Percentiles rank a stretch among this genome's conserved stretches.
phyloP scores from a whole-genome alignment of 83 land plant species.

The Picea abies region DNA sequence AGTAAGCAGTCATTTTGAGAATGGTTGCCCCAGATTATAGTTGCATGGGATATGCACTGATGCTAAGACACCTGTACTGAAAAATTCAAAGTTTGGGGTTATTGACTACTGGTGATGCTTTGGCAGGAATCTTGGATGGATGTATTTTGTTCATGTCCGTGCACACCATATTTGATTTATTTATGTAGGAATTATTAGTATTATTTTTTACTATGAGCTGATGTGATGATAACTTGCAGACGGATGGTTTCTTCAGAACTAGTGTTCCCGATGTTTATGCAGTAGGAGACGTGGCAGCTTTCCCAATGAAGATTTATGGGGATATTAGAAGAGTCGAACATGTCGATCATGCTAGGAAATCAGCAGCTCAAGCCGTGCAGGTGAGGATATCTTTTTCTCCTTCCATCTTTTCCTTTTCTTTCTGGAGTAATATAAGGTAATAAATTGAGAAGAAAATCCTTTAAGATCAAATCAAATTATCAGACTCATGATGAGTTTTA shows the following conservation, averaged over 20 bases:
- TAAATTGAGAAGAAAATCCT: background rate
- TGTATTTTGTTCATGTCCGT: background rate
- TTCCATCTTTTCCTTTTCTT: background rate
- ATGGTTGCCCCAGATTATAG: background rate
- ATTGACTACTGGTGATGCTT: background rate
- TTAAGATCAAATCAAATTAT: background rate
- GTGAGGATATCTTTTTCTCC: conserved; percentile 26
- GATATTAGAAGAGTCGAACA: conserved; percentile 92
- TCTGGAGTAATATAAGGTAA: background rate
- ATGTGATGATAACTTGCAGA: conserved; percentile 47
- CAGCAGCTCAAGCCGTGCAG: conserved; percentile 98
- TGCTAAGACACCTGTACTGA: background rate
- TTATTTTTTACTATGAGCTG: conserved; percentile 1
- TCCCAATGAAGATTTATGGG: conserved; percentile 83
- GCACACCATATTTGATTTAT: background rate
- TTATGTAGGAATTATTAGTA: background rate
- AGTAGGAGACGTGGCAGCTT: conserved; percentile 89
- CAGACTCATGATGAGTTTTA: background rate
- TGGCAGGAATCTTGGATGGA: background rate
- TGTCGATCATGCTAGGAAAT: conserved; percentile 96
- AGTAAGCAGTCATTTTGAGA: too few relatives aligned
- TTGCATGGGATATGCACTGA: background rate
- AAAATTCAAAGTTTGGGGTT: background rate
- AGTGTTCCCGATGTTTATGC: conserved; percentile 90
- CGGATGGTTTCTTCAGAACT: conserved; percentile 85